Percentiles rank a stretch among this genome's conserved stretches.
Conservation (phyloP, 495 filamentous ascomycete species). For the Massariosphaeria phaeospora region DNA sequence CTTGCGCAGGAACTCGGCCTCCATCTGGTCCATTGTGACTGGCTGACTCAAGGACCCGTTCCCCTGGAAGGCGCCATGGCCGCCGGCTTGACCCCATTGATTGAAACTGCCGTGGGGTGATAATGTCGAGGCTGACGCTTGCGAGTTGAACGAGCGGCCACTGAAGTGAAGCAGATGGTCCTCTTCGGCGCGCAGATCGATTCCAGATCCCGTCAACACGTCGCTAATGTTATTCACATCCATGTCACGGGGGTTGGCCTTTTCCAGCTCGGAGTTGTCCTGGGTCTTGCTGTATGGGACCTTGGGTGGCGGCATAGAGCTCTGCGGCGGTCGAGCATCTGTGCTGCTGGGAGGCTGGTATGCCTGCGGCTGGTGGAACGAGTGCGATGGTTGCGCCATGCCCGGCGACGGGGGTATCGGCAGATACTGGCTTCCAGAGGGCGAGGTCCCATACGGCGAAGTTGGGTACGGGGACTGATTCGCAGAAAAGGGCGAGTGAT, state of each 20-base stretch:
- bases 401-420: conserved; percentile 18
- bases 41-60: conserved; percentile 55
- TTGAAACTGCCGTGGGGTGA: conserved; percentile 46
- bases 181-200: conserved; percentile 80
- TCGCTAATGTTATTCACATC: conserved; percentile 72
- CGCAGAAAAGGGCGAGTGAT: conserved; percentile 41
- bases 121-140: conserved; percentile 35
- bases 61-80: conserved; percentile 50
- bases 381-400: conserved; percentile 33
- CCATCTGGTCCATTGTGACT: conserved; percentile 42
- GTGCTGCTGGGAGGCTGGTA: conserved; percentile 34
- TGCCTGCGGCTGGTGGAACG: conserved; percentile 35
- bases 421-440: conserved; percentile 27
- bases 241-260: conserved; percentile 43
- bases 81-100: conserved; percentile 47
- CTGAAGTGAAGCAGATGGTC: conserved; percentile 59
- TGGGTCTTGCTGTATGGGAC: conserved; percentile 50
- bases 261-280: conserved; percentile 42
- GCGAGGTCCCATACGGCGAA: conserved; percentile 38
- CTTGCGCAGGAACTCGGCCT: conserved; percentile 49
- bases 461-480: conserved; percentile 31
- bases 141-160: conserved; percentile 46
- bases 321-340: conserved; percentile 42
- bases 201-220: conserved; percentile 69
- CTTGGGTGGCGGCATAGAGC: conserved; percentile 76